phyloP scores from a whole-genome alignment of 2,329 filamentous ascomycete genomes.

The Beauveria medogensis region DNA sequence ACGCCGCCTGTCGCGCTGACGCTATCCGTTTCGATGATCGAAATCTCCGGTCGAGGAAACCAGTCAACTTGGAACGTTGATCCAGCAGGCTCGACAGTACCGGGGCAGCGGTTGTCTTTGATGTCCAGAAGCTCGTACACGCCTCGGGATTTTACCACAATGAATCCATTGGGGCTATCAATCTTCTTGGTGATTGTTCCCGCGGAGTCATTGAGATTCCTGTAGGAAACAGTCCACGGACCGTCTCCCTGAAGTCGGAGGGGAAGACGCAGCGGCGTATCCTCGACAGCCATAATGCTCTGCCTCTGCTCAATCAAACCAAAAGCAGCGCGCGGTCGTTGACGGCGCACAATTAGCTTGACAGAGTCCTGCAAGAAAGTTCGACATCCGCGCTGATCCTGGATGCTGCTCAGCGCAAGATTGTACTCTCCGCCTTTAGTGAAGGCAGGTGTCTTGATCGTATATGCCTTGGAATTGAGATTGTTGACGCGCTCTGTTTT shows the following conservation, averaged over 20 bases:
- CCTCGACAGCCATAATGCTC: constrained; percentile 67
- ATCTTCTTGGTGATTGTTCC: constrained; percentile 41
- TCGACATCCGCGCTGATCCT: constrained; percentile 80
- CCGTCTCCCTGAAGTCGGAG: constrained; percentile 77
- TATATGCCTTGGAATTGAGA: constrained; percentile 56
- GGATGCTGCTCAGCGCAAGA: constrained; percentile 74
- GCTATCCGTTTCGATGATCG: constrained; percentile 56
- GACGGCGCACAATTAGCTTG: constrained; percentile 78
- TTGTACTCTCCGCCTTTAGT: constrained; percentile 83
- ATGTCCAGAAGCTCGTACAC: constrained; percentile 75
- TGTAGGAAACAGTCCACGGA: constrained; percentile 75
- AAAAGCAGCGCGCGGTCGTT: constrained; percentile 80
- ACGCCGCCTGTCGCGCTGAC: constrained; percentile 45
- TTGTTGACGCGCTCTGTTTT: constrained; percentile 57
- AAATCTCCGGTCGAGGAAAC: constrained; percentile 72
- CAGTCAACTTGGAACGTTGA: constrained; percentile 74
- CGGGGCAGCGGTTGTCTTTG: constrained; percentile 72
- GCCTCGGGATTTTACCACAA: constrained; percentile 60
- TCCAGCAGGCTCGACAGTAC: constrained; percentile 65
- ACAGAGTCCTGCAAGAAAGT: constrained; percentile 77
- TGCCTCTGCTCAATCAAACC: constrained; percentile 77
- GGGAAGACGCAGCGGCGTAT: constrained; percentile 64
- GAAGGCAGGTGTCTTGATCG: constrained; percentile 67
- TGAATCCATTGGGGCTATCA: constrained; percentile 54
- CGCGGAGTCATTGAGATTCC: constrained; percentile 51